Base-by-base conservation (phyloP, 495 filamentous ascomycete species). In the Immersiella caudata region DNA sequence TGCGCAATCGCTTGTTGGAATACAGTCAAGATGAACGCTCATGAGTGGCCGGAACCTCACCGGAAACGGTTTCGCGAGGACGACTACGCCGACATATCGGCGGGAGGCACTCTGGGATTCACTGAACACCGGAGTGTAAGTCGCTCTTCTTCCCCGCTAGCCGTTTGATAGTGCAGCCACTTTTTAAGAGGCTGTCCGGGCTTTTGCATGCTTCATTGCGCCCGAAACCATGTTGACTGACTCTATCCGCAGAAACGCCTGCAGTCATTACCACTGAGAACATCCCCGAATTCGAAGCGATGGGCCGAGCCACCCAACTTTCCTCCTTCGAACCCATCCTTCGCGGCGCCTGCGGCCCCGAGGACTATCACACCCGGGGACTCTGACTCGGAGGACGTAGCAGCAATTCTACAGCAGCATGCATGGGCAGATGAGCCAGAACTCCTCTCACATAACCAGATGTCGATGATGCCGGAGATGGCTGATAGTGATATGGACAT, bases 401-500 rank as follows among this genome's bases (percentile, higher is more conserved):
- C 62, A 5, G 46, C 25, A 1, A 18, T 46, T 25, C 33, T 58
- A 16, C 69, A 71, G 51, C 67, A 60, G 24, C 60, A 67, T 2
- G 52, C 60, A 40, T 78, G 73, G 71, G 73, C 76, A 0, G 70
- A 71, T 5, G 73, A 75, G 21, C 74, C 75, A 4, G 74, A 77
- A 20, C 55, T 71, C 26, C 51, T 67, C 24, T 40, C 22, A n/a
- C 52, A 16, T 2, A 7, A 61, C 18, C 33, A 20, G 29, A 66
- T 71, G 46, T 24, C 20, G 46, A 26, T 72, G 76, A 70, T 70
- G 67, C 40, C 52, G 29, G 59, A 68, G 18, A 55, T 50, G 33
- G 67, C 79, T 58, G 86, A 90, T 72, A 66, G 79, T 35, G 88
- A 90, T 67, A 81, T 81, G 68, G 82, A 86, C 50, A 87, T 85